These are phyloP conservation scores for Adansonia grandidieri DNA, from an alignment of 441 rosid species.

Conservation along the genomic window DNA sequence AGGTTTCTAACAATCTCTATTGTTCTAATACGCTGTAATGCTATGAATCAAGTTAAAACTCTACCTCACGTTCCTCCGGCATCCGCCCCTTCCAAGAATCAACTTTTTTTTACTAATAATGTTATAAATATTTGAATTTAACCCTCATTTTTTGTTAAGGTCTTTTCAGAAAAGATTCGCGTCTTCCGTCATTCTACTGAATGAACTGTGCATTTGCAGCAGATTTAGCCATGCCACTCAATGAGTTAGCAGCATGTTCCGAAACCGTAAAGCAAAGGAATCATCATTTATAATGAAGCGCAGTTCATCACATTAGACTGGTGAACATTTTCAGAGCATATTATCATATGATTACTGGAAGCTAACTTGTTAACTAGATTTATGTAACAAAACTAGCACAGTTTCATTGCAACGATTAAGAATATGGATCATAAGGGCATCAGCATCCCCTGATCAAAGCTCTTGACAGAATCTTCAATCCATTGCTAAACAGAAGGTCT, in stretches of 20 bases:
- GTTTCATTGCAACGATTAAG: neutral
- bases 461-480: neutral
- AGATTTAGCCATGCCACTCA: neutral
- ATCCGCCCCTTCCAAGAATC: neutral
- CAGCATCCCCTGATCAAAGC: neutral
- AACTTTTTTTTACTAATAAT: neutral
- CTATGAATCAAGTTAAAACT: neutral
- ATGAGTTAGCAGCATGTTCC: neutral
- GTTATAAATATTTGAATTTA: neutral
- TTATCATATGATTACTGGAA: neutral
- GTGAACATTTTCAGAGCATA: neutral
- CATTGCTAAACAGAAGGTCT: conserved; percentile 7
- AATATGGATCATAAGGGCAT: neutral
- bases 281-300: neutral
- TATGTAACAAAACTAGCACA: neutral
- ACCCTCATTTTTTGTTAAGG: neutral
- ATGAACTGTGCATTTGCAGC: neutral
- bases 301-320: neutral
- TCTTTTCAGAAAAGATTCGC: neutral
- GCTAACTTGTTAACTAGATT: neutral
- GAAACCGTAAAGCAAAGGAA: neutral
- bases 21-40: neutral
- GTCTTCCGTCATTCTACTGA: neutral
- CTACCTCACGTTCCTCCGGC: neutral
- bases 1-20: neutral